Evolutionary conservation across 169 alveolate species (phyloP), one percentile per base, ranked within the genome.

Genomic region (Cryptosporidium xiaoi): DNA sequence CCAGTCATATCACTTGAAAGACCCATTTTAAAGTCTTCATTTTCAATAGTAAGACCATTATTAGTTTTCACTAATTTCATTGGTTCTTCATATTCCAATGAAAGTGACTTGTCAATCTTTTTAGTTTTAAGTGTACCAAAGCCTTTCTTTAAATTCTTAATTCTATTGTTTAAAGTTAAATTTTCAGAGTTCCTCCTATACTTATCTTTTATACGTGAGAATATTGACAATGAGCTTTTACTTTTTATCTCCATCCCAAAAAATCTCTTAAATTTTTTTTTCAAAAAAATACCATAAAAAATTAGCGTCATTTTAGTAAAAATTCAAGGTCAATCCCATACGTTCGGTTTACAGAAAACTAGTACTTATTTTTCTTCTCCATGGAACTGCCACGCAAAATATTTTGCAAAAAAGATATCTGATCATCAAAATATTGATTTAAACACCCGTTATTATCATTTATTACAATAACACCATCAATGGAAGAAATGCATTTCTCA

Each of bases 321-420:
- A 20, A 27, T 20, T 1, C 29, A 53, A 20, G 20, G 64, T 20
- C 20, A 53, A 53, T 53, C 64, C 64, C 64, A 0, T 16, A 53
- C 64, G 64, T 53, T n/a, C 20, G 29, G 64, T 13, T 53, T 53
- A 5, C 20, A 62, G 31, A 33, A 69, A 69, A 51, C 40, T 34
- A 60, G 20, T 27, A 33, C 4, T 77, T 44, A 51, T 66, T 44
- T 46, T 77, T 58, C 33, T 77, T 56, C 16, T 77, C 87, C 87
- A 77, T 77, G 13, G 87, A 77, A 44, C 87, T 77, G 16, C 87
- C 87, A 60, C 71, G 71, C 64, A 77, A 60, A 60, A 77, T 77
- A 60, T 60, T 77, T 34, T 44, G 44, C 36, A 77, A 48, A 62
- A 77, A 77, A 34, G 58, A 44, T 40, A 77, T 33, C 48, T 77